These are phyloP conservation scores for Chaetomium tenue DNA, from an alignment of 495 filamentous ascomycete genomes.

Conservation along the genomic window DNA sequence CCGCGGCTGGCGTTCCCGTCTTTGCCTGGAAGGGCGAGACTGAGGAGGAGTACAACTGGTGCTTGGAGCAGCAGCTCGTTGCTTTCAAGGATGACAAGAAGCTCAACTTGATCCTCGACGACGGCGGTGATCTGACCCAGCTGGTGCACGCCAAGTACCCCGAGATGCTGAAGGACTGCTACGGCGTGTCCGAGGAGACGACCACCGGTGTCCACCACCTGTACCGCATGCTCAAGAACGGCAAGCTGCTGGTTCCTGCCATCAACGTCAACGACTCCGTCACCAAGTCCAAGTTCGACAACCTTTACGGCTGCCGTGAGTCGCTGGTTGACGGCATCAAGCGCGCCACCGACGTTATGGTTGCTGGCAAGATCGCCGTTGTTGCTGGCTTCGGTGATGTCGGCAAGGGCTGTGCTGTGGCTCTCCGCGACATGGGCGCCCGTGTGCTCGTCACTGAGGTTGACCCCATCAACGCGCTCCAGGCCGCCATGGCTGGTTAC, in stretches of 20 bases:
- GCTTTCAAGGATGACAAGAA: constrained; percentile 96
- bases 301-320: constrained; percentile 98
- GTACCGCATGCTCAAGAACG: constrained; percentile 94
- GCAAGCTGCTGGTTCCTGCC: constrained; percentile 85
- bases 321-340: constrained; percentile 99
- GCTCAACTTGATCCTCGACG: constrained; percentile 98
- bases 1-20: constrained; percentile 88
- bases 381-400: constrained; percentile 99
- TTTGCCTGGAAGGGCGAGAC: constrained; percentile 99
- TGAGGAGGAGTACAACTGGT: constrained; percentile 99
- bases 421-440: constrained; percentile 94
- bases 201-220: constrained; percentile 99
- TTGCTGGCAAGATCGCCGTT: constrained; percentile 96
- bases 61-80: constrained; percentile 93
- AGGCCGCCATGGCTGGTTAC: constrained; percentile 95
- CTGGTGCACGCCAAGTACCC: constrained; percentile 98
- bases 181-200: constrained; percentile 97
- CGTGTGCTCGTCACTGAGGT: constrained; percentile 96
- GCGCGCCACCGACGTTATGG: constrained; percentile 99
- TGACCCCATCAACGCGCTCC: constrained; percentile 99
- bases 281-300: constrained; percentile 99
- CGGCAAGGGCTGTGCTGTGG: constrained; percentile 96
- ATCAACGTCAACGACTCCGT: constrained; percentile 99
- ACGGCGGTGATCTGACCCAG: constrained; percentile 95
- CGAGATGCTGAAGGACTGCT: constrained; percentile 95